phyloP scores from a whole-genome alignment of 2,329 filamentous ascomycete species.

The Calycina marina region DNA sequence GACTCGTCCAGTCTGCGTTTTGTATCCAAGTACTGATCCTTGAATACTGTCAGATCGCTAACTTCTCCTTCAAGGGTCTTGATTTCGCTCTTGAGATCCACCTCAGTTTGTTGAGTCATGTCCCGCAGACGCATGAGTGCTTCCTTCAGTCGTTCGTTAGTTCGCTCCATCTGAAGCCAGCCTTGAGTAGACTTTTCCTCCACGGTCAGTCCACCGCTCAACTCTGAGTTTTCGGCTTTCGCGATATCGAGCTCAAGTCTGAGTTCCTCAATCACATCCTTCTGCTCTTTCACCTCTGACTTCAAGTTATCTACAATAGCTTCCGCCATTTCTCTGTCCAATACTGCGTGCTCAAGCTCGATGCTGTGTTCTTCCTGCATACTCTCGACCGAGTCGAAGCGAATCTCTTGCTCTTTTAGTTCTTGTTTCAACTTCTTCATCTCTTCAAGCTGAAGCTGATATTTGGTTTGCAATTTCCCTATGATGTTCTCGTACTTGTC shows the following conservation, averaged over 20 bases:
- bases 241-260: slow-evolving; percentile 80
- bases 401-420: slow-evolving; percentile 59
- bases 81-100: slow-evolving; percentile 62
- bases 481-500: slow-evolving; percentile 75
- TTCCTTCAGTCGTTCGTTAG: slow-evolving; percentile 75
- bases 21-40: slow-evolving; percentile 53
- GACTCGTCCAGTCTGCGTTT: slow-evolving; percentile 60
- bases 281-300: slow-evolving; percentile 63
- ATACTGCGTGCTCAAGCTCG: slow-evolving; percentile 68
- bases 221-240: slow-evolving; percentile 72
- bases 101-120: slow-evolving; percentile 72
- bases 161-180: slow-evolving; percentile 83
- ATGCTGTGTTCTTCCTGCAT: slow-evolving; percentile 75
- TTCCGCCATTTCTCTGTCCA: slow-evolving; percentile 94
- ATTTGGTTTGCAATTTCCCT: slow-evolving; percentile 80
- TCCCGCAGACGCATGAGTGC: slow-evolving; percentile 76
- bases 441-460: slow-evolving; percentile 72
- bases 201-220: slow-evolving; percentile 69
- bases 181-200: slow-evolving; percentile 78
- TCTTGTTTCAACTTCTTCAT: slow-evolving; percentile 61
- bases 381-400: slow-evolving; percentile 54
- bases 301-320: slow-evolving; percentile 76
- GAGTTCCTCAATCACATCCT: slow-evolving; percentile 66
- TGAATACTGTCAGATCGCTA: slow-evolving; percentile 49
- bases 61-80: slow-evolving; percentile 59